These are phyloP conservation scores for Colletotrichum lentis DNA, from an alignment of 2,329 filamentous ascomycete species.

Conservation along the genomic window DNA sequence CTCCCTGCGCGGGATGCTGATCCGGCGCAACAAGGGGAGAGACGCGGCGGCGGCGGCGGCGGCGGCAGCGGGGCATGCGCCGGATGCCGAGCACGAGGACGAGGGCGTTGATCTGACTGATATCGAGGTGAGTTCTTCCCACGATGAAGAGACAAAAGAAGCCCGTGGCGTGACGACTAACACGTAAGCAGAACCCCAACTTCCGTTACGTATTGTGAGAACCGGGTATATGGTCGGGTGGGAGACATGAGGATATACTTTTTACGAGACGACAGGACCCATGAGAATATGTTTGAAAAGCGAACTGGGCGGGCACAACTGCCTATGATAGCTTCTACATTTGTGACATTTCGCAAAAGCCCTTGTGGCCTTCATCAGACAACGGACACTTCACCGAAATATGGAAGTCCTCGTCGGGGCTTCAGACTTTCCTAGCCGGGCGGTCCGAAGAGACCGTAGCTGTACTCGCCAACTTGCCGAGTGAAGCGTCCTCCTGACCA, in stretches of 20 bases:
- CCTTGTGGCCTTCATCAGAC: neutral
- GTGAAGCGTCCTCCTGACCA: neutral
- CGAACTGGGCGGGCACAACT: neutral
- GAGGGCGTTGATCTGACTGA: conserved; percentile 49
- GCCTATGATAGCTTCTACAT: neutral
- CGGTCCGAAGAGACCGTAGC: neutral
- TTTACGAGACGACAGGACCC: neutral
- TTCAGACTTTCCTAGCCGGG: too few relatives aligned
- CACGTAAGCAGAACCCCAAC: conserved; percentile 41
- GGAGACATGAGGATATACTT: neutral
- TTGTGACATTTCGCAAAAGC: neutral
- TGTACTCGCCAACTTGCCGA: neutral
- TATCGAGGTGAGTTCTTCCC: conserved; percentile 46
- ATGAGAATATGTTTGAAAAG: conserved; percentile 6
- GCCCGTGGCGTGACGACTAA: neutral
- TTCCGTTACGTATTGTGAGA: conserved; percentile 44
- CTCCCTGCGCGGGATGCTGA: conserved; percentile 47
- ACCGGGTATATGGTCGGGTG: neutral
- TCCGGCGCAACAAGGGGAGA: conserved; percentile 50
- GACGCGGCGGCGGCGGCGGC: conserved; percentile 45
- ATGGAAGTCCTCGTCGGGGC: neutral
- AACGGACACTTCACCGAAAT: neutral
- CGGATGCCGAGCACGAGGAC: conserved; percentile 41
- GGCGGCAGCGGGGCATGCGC: conserved; percentile 2
- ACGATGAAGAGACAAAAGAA: neutral